phyloP scores from a whole-genome alignment of 1,284 basidiomycete genomes.

The Stereum hirsutum region DNA sequence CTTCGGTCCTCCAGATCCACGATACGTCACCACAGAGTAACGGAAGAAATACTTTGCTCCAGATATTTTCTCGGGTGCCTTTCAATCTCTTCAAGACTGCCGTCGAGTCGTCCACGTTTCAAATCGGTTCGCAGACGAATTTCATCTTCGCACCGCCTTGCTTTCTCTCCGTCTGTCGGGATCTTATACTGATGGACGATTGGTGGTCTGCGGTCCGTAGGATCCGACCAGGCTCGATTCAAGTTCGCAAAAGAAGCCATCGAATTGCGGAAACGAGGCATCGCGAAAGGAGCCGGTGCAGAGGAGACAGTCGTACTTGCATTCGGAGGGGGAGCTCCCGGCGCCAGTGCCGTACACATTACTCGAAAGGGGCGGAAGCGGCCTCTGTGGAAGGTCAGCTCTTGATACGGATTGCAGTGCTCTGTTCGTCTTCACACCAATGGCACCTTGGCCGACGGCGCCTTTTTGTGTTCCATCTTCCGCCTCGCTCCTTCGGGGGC shows the following conservation, averaged over 20 bases:
- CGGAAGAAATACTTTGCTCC: constrained; percentile 58
- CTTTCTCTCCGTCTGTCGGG: not conserved
- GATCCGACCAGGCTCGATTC: constrained; percentile 78
- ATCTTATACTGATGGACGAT: not conserved
- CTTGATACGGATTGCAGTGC: constrained; percentile 15
- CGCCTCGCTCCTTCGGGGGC: too few relatives aligned
- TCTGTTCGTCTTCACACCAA: constrained; percentile 4
- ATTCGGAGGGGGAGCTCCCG: constrained; percentile 61
- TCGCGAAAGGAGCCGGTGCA: constrained; percentile 49
- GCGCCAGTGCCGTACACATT: constrained; percentile 73
- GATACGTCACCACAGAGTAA: constrained; percentile 23
- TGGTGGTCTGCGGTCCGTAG: constrained; percentile 29
- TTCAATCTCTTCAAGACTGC: constrained; percentile 78
- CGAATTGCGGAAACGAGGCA: constrained; percentile 64
- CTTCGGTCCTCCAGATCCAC: constrained; percentile 39
- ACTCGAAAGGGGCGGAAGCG: constrained; percentile 79
- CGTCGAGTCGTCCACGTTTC: constrained; percentile 67
- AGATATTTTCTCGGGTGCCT: constrained; percentile 66
- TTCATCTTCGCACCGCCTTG: too few relatives aligned
- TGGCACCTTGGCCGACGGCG: not conserved
- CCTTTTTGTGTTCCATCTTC: too few relatives aligned
- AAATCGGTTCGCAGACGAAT: constrained; percentile 49
- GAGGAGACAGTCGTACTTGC: constrained; percentile 84
- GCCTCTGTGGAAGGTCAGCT: constrained; percentile 81
- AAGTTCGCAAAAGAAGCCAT: constrained; percentile 86